Conservation (phyloP, 2,329 filamentous ascomycete genomes). For the Achaetomium macrosporum region DNA sequence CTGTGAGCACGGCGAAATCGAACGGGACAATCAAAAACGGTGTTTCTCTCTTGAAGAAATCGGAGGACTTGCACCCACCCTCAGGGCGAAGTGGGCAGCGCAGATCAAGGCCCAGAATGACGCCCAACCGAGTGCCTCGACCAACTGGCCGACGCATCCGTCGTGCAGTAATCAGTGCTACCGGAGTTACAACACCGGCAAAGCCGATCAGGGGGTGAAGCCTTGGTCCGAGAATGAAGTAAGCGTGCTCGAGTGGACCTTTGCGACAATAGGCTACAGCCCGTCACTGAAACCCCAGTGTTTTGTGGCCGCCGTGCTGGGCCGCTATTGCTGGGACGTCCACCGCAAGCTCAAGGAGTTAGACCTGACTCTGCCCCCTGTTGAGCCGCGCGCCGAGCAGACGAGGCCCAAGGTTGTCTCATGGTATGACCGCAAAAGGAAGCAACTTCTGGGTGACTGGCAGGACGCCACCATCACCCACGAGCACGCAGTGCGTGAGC, state of each 20-base stretch:
- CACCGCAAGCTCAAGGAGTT: slow-evolving; percentile 39
- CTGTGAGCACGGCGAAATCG: slow-evolving; percentile 57
- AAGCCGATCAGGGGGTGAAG: slow-evolving; percentile 29
- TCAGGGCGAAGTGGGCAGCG: slow-evolving; percentile 29
- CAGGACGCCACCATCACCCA: slow-evolving; percentile 50
- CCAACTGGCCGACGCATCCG: slow-evolving; percentile 15
- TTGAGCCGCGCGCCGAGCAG: slow-evolving; percentile 24
- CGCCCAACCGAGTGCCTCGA: neutral
- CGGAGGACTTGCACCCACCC: slow-evolving; percentile 31
- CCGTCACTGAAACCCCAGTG: slow-evolving; percentile 41
- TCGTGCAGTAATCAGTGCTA: slow-evolving; percentile 42
- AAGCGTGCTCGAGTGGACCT: slow-evolving; percentile 42
- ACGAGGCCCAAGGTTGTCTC: slow-evolving; percentile 40
- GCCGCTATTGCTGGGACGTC: slow-evolving; percentile 49
- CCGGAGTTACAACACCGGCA: slow-evolving; percentile 29
- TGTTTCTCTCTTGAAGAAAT: slow-evolving; percentile 46
- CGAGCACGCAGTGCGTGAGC: slow-evolving; percentile 50
- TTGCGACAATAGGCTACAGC: slow-evolving; percentile 39
- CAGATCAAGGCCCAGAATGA: slow-evolving; percentile 20
- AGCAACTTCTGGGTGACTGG: slow-evolving; percentile 50
- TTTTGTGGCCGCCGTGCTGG: slow-evolving; percentile 43
- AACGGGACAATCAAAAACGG: slow-evolving; percentile 47
- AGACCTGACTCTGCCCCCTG: slow-evolving; percentile 30
- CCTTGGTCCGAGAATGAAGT: slow-evolving; percentile 47
- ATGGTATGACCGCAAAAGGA: slow-evolving; percentile 54